Evolutionary conservation across 495 filamentous ascomycete species (phyloP), one percentile per base, ranked within the genome.

Genomic region (Penicillium cataractarum): DNA sequence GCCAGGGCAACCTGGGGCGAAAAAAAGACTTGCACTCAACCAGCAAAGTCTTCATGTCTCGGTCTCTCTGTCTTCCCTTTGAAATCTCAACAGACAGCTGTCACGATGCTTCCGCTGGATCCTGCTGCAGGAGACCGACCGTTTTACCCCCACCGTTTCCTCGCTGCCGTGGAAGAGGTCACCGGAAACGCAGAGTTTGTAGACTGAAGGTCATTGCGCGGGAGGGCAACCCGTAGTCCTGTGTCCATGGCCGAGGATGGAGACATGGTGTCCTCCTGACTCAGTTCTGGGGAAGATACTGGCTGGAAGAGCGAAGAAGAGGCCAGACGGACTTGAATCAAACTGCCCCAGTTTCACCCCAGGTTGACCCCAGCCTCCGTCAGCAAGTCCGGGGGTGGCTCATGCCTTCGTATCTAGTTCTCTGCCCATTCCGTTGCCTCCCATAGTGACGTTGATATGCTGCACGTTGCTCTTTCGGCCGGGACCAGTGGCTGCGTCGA

Each of bases 41-140:
- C 51, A 29, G 29, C 17, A 9, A 54, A n/a, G 17, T 55, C 46
- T 46, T 55, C 26, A 19, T 22, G 27, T 65, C 63, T 62, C 52
- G 50, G 26, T 32, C 55, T 17, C 31, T 54, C 51, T 24, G 10
- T 5, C 51, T 35, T 55, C 26, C n/a, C 42, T 26, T 27, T 10
- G 26, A 22, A 35, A 46, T 22, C 35, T 13, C 24, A 44, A 56
- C 22, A 60, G 46, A 55, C 26, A 42, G 57, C 50, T 62, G 57
- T 56, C 51, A 53, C 55, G 32, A 61, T 63, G 58, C 51, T 55
- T 49, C 40, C 50, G 61, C 68, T 70, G 65, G 66, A 37, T 27
- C 24, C 49, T 61, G 65, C 70, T 76, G 77, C 77, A 77, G 71
- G 69, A 76, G 64, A 64, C 70, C 75, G 74, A 53, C 75, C 75